phyloP scores from a whole-genome alignment of 257 asterid genomes.

The Solanum virginianum region DNA sequence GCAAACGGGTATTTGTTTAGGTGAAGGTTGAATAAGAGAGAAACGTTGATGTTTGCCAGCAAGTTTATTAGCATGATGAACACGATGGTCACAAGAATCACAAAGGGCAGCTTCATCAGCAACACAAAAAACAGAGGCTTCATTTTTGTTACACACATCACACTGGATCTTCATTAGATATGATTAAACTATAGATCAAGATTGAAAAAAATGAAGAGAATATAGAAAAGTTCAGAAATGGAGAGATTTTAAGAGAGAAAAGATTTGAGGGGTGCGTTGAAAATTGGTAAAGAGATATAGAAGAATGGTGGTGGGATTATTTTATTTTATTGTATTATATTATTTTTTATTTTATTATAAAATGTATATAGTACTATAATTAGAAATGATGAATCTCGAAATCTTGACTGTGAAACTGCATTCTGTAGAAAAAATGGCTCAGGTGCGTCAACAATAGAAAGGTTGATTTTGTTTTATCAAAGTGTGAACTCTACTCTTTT shows the following conservation, averaged over 20 bases:
- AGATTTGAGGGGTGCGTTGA: background rate
- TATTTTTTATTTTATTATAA: background rate
- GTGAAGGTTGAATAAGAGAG: conserved; percentile 51
- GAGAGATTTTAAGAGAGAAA: background rate
- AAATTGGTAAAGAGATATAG: background rate
- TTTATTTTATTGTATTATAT: background rate
- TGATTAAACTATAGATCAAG: background rate
- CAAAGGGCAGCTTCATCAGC: conserved; percentile 95
- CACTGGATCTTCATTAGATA: conserved; percentile 79
- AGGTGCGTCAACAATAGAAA: background rate
- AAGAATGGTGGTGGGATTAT: background rate
- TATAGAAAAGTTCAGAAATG: background rate
- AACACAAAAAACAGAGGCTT: conserved; percentile 51
- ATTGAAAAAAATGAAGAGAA: background rate
- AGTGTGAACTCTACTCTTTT: background rate
- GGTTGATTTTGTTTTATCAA: background rate
- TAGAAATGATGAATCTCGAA: conserved; percentile 8
- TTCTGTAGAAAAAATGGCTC: background rate
- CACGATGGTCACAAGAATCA: conserved; percentile 81
- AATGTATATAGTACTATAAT: background rate
- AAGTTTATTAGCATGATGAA: conserved; percentile 93
- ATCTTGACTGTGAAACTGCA: background rate
- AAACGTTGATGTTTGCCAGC: conserved; percentile 82
- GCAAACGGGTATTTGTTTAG: conserved; percentile 55
- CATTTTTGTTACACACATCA: conserved; percentile 67